Evolutionary conservation across 2,329 filamentous ascomycete genomes (phyloP), one percentile per base, ranked within the genome.

Genomic region (Cryphonectria naterciae): DNA sequence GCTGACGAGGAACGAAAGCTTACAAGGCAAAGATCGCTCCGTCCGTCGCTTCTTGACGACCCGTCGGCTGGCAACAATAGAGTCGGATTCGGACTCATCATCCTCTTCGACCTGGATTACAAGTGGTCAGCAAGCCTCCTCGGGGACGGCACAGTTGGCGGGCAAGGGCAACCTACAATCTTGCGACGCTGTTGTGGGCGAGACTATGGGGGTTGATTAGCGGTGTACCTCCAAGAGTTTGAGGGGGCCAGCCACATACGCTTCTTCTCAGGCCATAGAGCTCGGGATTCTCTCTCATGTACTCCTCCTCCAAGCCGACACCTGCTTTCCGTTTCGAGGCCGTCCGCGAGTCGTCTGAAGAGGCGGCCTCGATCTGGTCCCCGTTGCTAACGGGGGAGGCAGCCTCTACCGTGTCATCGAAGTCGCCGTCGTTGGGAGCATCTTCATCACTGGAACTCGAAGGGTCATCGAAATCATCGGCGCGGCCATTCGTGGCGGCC

Each of bases 221-320:
- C 69, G 46, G 43, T 15, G 32, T 56, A 61, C 25, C 15, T 41
- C 58, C 10, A 22, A 32, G 25, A 10, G 39, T 19, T 32, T 32
- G 32, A 32, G 49, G 35, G 32, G 22, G 19, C 43, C 41, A 35
- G 13, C 52, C 35, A 73, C 71, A 74, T 91, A 96, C 95, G 84
- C 96, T 99, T 83, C 96, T 89, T 76, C 96, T 90, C 75, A 99
- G 86, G 64, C 96, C 96, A 84, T 98, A 99, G 11, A 99, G 86
- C 82, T 97, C 94, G 61, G 96, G 96, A 77, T 99, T 97, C 78
- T 93, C 92, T 77, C 91, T 88, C 76, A 98, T 97, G 78, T 91
- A 95, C 63, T 94, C 91, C 71, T 96, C 92, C 76, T 96, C 93
- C 67, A 91, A 90, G 52, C 88, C 79, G 8, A 71, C 68, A 78